Percentiles rank a stretch among this genome's conserved stretches.
phyloP scores from a whole-genome alignment of 768 basidiomycete genomes.

The Lanmaoa rubissima region DNA sequence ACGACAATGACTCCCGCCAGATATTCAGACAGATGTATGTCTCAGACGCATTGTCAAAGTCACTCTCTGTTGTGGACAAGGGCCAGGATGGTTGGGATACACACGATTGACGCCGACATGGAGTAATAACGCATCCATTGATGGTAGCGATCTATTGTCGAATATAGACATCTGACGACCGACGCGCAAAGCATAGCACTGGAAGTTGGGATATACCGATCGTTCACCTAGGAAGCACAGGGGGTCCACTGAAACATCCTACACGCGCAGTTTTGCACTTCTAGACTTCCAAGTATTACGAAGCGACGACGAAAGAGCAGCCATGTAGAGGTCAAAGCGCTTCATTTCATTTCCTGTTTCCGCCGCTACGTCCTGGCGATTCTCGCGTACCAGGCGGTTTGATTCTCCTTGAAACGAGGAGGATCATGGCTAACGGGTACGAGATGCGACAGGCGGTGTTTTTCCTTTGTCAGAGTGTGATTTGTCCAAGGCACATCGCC shows the following conservation, averaged over 20 bases:
- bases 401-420: background rate
- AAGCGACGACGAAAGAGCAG: too few relatives aligned
- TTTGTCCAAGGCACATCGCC: too few relatives aligned
- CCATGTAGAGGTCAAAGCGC: too few relatives aligned
- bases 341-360: too few relatives aligned
- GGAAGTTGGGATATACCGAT: background rate
- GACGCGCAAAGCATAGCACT: too few relatives aligned
- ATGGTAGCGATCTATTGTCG: background rate
- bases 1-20: background rate
- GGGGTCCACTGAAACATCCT: too few relatives aligned
- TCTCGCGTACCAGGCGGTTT: background rate
- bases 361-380: too few relatives aligned
- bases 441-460: too few relatives aligned
- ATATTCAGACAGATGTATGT: background rate
- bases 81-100: background rate
- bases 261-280: too few relatives aligned
- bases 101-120: background rate
- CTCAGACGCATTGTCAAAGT: background rate
- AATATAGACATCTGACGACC: background rate
- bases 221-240: background rate
- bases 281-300: too few relatives aligned
- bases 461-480: too few relatives aligned
- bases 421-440: too few relatives aligned
- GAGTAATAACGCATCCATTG: background rate
- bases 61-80: background rate